Evolutionary conservation across 1,284 basidiomycete species (phyloP), one percentile per base, ranked within the genome.

Genomic region (Malassezia arunalokei): DNA sequence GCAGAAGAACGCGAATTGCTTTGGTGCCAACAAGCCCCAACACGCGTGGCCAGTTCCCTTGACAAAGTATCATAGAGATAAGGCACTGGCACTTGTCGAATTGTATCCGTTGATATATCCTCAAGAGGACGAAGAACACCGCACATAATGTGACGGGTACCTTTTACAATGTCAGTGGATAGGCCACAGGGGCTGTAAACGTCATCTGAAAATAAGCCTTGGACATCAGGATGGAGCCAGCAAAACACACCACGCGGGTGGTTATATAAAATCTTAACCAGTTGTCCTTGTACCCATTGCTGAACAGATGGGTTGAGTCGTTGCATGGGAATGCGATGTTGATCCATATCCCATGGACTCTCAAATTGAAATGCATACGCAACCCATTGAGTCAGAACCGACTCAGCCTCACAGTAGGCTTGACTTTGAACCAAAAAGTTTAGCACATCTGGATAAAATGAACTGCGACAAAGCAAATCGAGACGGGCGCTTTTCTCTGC

Each of bases 21-120:
- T 15, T 43, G 27, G 3, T 31, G 14, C 51, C 51, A 53, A 7
- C n/a, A n/a, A 3, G 14, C 17, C 12, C 37, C 31, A 8, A 53
- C 32, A 8, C 51, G 40, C n/a, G 30, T 3, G 6, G 41, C 20
- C 8, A 53, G 8, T 42, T 47, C 51, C 14, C 46, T 33, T 7
- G 51, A 38, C 8, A 53, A n/a, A 7, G 20, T 32, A n/a, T 53
- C 51, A 17, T 52, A 52, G n/a, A 47, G 17, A 12, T 42, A 24
- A 11, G 50, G 28, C 7, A 42, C 3, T 14, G 49, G 49, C n/a
- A 46, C 37, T 8, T 43, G 29, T 28, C 14, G 27, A 32, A 37
- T 30, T 8, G n/a, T 20, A 20, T 32, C 27, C 17, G 11, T 20
- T 7, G 6, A 14, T 8, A 20, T 33, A 27, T 17, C 24, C 15